Percentiles rank a stretch among this genome's conserved stretches.
These are phyloP conservation scores for Elsinoe batatas DNA, from an alignment of 2,329 filamentous ascomycete genomes.

Conservation along the genomic window DNA sequence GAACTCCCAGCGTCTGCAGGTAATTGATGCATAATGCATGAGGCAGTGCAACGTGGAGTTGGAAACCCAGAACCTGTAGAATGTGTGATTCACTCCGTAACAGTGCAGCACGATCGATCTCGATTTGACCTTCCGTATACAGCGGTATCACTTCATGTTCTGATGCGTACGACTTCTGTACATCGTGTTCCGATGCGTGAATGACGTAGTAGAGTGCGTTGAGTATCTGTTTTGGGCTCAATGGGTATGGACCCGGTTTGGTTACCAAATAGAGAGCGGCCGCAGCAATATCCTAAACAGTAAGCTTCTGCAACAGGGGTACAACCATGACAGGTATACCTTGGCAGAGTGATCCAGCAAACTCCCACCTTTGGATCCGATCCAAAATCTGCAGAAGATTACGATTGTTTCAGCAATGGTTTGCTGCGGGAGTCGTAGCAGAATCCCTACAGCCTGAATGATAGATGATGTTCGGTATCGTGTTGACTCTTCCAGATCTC, in stretches of 20 bases:
- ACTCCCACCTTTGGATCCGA: slow-evolving; percentile 46
- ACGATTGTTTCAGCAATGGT: slow-evolving; percentile 79
- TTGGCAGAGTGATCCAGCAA: slow-evolving; percentile 43
- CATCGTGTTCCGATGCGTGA: slow-evolving; percentile 31
- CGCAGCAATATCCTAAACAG: slow-evolving; percentile 63
- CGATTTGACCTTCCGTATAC: slow-evolving; percentile 64
- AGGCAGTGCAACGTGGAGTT: slow-evolving; percentile 75
- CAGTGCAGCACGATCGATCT: slow-evolving; percentile 52
- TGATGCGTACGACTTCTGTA: slow-evolving; percentile 46
- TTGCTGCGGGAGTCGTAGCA: slow-evolving; percentile 76
- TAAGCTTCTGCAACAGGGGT: slow-evolving; percentile 13
- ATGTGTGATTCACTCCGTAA: slow-evolving; percentile 69
- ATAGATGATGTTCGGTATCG: slow-evolving; percentile 63
- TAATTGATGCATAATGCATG: slow-evolving; percentile 85
- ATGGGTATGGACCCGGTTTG: slow-evolving; percentile 70
- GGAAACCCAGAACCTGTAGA: slow-evolving; percentile 65
- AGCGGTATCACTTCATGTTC: slow-evolving; percentile 22
- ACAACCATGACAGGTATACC: slow-evolving; percentile 24
- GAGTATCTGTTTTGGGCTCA: slow-evolving; percentile 67
- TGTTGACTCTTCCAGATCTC: slow-evolving; percentile 60
- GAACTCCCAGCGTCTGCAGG: slow-evolving; percentile 74
- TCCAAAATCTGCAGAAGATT: slow-evolving; percentile 71
- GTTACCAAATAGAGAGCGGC: slow-evolving; percentile 70
- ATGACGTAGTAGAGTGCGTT: slow-evolving; percentile 56
- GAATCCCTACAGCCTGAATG: slow-evolving; percentile 67